Percentiles rank a stretch among this genome's conserved stretches.
phyloP scores from a whole-genome alignment of 257 asterid genomes.

The Voacanga thouarsii region DNA sequence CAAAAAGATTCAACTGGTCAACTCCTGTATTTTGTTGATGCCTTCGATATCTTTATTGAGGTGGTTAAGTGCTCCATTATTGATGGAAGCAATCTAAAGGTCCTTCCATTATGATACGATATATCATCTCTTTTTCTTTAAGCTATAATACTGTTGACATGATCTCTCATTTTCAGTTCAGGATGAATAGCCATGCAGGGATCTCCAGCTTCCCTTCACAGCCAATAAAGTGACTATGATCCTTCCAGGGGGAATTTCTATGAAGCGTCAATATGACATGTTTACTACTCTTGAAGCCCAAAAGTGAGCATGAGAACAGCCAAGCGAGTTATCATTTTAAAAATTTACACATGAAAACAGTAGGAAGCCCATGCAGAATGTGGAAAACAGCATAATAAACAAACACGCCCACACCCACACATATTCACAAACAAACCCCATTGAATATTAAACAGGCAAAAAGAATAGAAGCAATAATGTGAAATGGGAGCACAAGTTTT shows the following conservation, averaged over 20 bases:
- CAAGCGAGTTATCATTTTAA: not conserved
- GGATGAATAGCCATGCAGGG: too few species aligned
- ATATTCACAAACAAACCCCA: not conserved
- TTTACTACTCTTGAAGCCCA: not conserved
- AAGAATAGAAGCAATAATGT: not conserved
- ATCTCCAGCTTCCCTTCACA: too few species aligned
- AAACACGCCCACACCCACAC: too few species aligned
- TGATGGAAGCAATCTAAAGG: too few species aligned
- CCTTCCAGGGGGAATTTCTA: not conserved
- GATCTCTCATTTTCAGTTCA: too few species aligned
- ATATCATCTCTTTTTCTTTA: too few species aligned
- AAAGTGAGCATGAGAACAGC: not conserved
- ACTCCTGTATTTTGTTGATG: too few species aligned
- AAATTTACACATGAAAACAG: not conserved
- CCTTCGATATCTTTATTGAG: too few species aligned
- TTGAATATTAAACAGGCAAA: not conserved
- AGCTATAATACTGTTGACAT: too few species aligned
- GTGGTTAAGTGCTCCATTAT: too few species aligned
- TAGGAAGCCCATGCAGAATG: not conserved
- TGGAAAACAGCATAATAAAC: not conserved
- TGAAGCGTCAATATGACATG: not conserved
- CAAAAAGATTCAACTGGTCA: too few species aligned
- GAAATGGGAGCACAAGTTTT: not conserved
- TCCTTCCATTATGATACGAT: too few species aligned
- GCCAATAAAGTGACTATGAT: not conserved